These are phyloP conservation scores for Scopulariopsis brevicaulis DNA, from an alignment of 2,329 filamentous ascomycete species.

Conservation along the genomic window DNA sequence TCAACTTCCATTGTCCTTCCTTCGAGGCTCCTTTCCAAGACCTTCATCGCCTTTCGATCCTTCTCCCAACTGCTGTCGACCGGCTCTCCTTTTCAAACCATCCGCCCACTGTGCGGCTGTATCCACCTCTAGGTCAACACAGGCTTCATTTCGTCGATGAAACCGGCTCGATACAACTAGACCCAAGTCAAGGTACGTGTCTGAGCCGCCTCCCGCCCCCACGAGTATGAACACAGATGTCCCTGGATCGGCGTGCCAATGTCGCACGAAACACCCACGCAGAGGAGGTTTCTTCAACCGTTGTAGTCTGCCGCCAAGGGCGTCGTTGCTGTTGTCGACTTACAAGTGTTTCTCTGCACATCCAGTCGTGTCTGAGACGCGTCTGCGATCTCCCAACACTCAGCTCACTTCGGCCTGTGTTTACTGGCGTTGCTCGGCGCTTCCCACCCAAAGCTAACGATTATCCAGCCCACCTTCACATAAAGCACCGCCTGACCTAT, in stretches of 20 bases:
- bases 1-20: not conserved
- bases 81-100: not conserved
- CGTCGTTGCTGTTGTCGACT: not conserved
- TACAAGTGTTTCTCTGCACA: not conserved
- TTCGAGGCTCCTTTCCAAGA: not conserved
- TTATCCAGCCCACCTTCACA: not conserved
- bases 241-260: not conserved
- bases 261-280: not conserved
- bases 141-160: constrained; percentile 1
- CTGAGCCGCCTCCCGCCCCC: not conserved
- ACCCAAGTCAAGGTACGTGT: constrained; percentile 3
- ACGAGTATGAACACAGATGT: not conserved
- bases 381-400: not conserved
- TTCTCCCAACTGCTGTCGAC: not conserved
- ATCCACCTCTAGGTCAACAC: not conserved
- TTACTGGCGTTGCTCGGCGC: not conserved
- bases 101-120: not conserved
- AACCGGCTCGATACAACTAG: not conserved
- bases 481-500: not conserved
- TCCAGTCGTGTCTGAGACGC: not conserved
- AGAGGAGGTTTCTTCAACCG: not conserved
- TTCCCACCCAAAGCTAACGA: not conserved
- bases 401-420: not conserved
- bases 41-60: not conserved
- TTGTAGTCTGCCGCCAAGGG: not conserved